These are phyloP conservation scores for Phaeoacremonium minimum DNA, from an alignment of 2,329 filamentous ascomycete species.

Conservation along the genomic window DNA sequence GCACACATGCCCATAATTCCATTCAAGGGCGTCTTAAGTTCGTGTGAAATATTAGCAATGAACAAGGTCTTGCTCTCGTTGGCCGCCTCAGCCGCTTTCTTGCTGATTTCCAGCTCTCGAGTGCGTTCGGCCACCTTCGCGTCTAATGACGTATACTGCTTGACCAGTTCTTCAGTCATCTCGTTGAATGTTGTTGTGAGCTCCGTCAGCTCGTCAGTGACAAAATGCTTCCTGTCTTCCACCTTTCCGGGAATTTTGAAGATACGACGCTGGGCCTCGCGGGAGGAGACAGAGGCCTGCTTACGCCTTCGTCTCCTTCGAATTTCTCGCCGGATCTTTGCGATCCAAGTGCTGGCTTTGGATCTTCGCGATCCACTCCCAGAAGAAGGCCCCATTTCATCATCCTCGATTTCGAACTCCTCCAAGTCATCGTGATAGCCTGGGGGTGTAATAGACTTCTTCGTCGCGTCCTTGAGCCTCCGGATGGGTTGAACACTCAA, in stretches of 20 bases:
- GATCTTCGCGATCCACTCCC: slow-evolving; percentile 37
- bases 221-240: slow-evolving; percentile 65
- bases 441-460: slow-evolving; percentile 65
- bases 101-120: slow-evolving; percentile 79
- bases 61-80: slow-evolving; percentile 97
- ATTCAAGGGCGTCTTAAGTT: slow-evolving; percentile 92
- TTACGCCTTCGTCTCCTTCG: slow-evolving; percentile 19
- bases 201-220: slow-evolving; percentile 84
- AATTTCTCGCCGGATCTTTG: slow-evolving; percentile 25
- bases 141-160: slow-evolving; percentile 81
- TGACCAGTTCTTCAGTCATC: slow-evolving; percentile 86
- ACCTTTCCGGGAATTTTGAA: slow-evolving; percentile 88
- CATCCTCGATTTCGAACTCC: slow-evolving; percentile 35
- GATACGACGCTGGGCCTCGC: slow-evolving; percentile 41
- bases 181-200: slow-evolving; percentile 84
- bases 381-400: slow-evolving; percentile 40
- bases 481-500: slow-evolving; percentile 77
- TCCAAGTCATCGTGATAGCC: slow-evolving; percentile 48
- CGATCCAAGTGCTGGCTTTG: slow-evolving; percentile 34
- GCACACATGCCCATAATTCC: slow-evolving; percentile 93
- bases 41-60: slow-evolving; percentile 86
- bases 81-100: slow-evolving; percentile 88
- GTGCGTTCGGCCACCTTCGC: slow-evolving; percentile 81
- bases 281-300: slow-evolving; percentile 19
- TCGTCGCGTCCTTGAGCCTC: slow-evolving; percentile 69